phyloP scores from a whole-genome alignment of 495 filamentous ascomycete species.

The Aspergillus diversus region DNA sequence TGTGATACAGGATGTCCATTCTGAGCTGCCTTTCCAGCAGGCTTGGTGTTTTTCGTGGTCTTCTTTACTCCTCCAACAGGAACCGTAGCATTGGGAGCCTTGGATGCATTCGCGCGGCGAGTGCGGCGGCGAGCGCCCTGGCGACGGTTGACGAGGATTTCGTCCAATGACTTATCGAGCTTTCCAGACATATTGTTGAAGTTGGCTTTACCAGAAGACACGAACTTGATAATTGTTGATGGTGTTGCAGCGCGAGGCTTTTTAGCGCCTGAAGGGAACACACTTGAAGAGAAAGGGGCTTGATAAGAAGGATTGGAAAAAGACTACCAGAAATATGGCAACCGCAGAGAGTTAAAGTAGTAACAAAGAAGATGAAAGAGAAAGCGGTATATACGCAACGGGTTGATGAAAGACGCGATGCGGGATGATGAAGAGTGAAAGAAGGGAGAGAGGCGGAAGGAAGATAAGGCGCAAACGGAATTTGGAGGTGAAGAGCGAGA shows the following conservation, averaged over 20 bases:
- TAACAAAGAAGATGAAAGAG: conserved; percentile 20
- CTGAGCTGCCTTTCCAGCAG: conserved; percentile 64
- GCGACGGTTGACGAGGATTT: conserved; percentile 82
- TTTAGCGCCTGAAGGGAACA: conserved; percentile 13
- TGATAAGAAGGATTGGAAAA: not conserved
- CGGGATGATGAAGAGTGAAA: conserved; percentile 24
- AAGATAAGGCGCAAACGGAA: conserved; percentile 18
- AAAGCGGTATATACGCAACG: conserved; percentile 6
- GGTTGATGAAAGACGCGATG: conserved; percentile 24
- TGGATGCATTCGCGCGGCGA: conserved; percentile 55
- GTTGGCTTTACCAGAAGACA: not conserved
- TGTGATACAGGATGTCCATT: conserved; percentile 60
- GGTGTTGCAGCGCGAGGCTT: conserved; percentile 9
- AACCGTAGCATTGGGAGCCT: conserved; percentile 56
- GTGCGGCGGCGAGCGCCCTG: conserved; percentile 59
- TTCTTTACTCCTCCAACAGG: conserved; percentile 90
- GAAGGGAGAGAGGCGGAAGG: conserved; percentile 20
- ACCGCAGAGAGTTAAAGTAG: conserved; percentile 19
- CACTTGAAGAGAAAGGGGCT: conserved; percentile 5
- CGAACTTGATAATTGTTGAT: conserved; percentile 10
- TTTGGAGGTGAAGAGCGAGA: conserved; percentile 20
- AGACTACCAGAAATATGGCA: not conserved
- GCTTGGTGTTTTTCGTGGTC: conserved; percentile 64
- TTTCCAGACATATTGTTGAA: conserved; percentile 77
- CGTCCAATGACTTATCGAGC: conserved; percentile 92